These are phyloP conservation scores for Aleurites moluccanus DNA, from an alignment of 441 rosid species.

Conservation along the genomic window DNA sequence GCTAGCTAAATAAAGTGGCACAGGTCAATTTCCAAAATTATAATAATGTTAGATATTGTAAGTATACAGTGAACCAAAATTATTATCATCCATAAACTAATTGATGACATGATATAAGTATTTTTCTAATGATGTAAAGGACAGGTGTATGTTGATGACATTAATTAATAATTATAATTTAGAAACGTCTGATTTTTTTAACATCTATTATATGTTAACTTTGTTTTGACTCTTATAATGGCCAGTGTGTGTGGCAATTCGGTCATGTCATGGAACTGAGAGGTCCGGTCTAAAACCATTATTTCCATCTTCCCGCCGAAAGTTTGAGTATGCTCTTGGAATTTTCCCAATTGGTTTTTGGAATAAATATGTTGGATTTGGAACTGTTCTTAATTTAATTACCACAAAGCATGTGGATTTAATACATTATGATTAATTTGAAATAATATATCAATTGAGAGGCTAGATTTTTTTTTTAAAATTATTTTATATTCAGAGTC, in stretches of 20 bases:
- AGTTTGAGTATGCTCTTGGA: background rate
- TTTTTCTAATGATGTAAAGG: background rate
- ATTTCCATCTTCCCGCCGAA: background rate
- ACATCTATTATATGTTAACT: background rate
- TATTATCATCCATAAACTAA: too few relatives aligned
- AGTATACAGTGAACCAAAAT: too few relatives aligned
- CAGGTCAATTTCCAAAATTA: too few relatives aligned
- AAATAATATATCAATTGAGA: too few relatives aligned
- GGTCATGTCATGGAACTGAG: background rate
- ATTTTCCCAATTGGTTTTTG: background rate
- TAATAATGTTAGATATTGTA: too few relatives aligned
- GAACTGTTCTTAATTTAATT: background rate
- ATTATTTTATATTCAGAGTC: too few relatives aligned
- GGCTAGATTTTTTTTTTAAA: too few relatives aligned
- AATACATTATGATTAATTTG: too few relatives aligned
- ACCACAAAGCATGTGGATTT: background rate
- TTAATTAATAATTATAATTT: background rate
- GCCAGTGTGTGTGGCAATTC: too few relatives aligned
- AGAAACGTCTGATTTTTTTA: background rate
- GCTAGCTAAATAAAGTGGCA: too few relatives aligned
- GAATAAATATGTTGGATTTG: background rate
- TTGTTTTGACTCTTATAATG: background rate
- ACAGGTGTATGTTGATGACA: background rate
- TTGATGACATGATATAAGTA: background rate
- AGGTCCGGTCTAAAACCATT: background rate